Evolutionary conservation across 1,284 basidiomycete genomes (phyloP).

Genomic region (Xerocomus cyaneibrunnescens): DNA sequence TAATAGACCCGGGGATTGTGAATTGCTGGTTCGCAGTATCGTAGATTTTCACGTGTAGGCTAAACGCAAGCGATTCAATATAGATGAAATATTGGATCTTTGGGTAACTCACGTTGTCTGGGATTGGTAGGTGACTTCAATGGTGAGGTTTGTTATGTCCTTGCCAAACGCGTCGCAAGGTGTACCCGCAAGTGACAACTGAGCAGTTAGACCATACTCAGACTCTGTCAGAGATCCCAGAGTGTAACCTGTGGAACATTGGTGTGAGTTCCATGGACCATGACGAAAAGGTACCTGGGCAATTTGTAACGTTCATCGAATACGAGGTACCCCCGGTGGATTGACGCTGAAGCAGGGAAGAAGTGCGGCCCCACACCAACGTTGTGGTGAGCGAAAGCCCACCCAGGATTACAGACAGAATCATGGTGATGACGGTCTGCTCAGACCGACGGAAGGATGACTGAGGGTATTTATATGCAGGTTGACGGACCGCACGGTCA

Average conservation of each 20-base stretch:
- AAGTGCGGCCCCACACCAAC: slow-evolving; percentile 8
- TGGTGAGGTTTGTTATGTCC: slow-evolving; percentile 61
- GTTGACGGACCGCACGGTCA: not conserved
- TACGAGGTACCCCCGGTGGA: slow-evolving; percentile 2
- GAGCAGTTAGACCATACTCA: slow-evolving; percentile 52
- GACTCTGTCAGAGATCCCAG: slow-evolving; percentile 47
- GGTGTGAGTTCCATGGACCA: not conserved
- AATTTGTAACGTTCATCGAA: slow-evolving; percentile 30
- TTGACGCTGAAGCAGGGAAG: slow-evolving; percentile 11
- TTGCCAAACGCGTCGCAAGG: slow-evolving; percentile 73
- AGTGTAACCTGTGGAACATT: slow-evolving; percentile 47
- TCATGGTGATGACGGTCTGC: slow-evolving; percentile 1
- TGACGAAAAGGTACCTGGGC: slow-evolving; percentile 25
- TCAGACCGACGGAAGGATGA: not conserved
- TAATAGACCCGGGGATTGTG: slow-evolving; percentile 60
- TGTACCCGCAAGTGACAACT: slow-evolving; percentile 54
- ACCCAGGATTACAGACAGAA: slow-evolving; percentile 21
- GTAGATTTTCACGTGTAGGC: slow-evolving; percentile 75
- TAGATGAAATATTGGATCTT: not conserved
- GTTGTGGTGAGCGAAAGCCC: slow-evolving; percentile 22
- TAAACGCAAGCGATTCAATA: slow-evolving; percentile 25
- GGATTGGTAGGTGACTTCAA: slow-evolving; percentile 68
- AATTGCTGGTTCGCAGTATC: slow-evolving; percentile 68
- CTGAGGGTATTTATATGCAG: slow-evolving; percentile 12
- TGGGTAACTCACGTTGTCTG: slow-evolving; percentile 38